Conservation (phyloP, 2,329 filamentous ascomycete genomes). For the Cladosporium sp. region DNA sequence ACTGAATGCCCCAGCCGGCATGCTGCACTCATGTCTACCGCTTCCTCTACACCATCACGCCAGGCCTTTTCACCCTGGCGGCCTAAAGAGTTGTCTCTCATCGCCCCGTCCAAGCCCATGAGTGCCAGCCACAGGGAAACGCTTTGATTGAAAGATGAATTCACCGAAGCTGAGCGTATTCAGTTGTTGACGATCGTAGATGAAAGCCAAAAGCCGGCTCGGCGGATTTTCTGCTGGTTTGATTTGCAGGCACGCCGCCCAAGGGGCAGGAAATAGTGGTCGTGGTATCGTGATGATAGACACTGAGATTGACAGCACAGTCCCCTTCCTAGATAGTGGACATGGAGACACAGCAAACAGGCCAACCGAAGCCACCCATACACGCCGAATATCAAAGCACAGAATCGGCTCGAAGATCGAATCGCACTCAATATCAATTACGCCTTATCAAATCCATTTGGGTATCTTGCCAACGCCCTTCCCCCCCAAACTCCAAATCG, state of each 20-base stretch:
- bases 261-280: neutral
- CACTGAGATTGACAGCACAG: neutral
- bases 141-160: neutral
- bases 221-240: neutral
- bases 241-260: neutral
- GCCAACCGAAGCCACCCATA: neutral
- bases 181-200: neutral
- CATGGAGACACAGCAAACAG: neutral
- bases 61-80: neutral
- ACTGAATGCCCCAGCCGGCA: neutral
- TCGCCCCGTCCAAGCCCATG: neutral
- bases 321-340: neutral
- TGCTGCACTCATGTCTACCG: neutral
- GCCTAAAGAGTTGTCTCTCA: neutral
- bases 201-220: neutral
- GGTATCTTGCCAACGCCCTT: neutral
- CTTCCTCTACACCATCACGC: neutral
- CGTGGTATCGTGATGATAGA: neutral
- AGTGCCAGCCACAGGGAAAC: neutral
- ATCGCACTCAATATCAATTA: neutral
- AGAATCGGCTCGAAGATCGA: neutral
- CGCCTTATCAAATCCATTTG: neutral
- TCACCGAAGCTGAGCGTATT: neutral
- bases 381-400: neutral
- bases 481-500: neutral